A percentile compares a stretch with the other conserved stretches of the same genome.
Conservation (phyloP, 1,139 yeast species). For the Pichia sp. region DNA sequence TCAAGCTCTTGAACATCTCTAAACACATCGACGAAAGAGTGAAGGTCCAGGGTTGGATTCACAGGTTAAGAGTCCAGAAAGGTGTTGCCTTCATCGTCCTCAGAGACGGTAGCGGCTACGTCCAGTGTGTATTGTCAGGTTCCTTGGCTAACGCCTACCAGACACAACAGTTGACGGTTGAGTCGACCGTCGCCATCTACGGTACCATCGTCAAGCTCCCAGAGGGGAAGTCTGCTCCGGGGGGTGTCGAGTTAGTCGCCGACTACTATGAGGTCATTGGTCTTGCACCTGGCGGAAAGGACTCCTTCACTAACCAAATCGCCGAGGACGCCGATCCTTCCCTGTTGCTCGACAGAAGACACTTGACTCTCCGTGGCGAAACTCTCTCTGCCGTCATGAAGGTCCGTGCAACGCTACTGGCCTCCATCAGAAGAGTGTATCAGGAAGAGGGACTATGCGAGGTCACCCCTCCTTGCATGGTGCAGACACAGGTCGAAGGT, state of each 20-base stretch:
- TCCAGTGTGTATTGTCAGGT: constrained; percentile 86
- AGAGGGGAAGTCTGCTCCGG: constrained; percentile 96
- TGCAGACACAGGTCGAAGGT: constrained; percentile 99
- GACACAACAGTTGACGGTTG: constrained; percentile 81
- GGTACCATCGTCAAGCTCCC: constrained; percentile 84
- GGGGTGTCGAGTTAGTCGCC: constrained; percentile 89
- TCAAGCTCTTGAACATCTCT: constrained; percentile 59
- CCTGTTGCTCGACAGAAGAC: constrained; percentile 88
- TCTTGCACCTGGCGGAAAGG: constrained; percentile 94
- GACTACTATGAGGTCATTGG: constrained; percentile 89
- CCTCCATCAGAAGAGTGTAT: constrained; percentile 71
- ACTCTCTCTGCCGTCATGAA: constrained; percentile 90
- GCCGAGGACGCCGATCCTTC: constrained; percentile 95
- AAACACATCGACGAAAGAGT: constrained; percentile 61
- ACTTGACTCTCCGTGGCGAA: constrained; percentile 92
- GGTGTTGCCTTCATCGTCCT: constrained; percentile 86
- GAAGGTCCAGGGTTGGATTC: constrained; percentile 89
- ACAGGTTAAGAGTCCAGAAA: constrained; percentile 88
- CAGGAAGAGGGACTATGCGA: constrained; percentile 74
- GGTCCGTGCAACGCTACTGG: constrained; percentile 80
- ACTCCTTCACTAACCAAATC: constrained; percentile 88
- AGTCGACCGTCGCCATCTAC: constrained; percentile 73
- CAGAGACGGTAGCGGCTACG: constrained; percentile 91
- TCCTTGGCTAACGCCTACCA: constrained; percentile 88
- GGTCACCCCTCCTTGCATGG: constrained; percentile 99